phyloP scores from a whole-genome alignment of 345 rosid species.

The Cardamine resedifolia region DNA sequence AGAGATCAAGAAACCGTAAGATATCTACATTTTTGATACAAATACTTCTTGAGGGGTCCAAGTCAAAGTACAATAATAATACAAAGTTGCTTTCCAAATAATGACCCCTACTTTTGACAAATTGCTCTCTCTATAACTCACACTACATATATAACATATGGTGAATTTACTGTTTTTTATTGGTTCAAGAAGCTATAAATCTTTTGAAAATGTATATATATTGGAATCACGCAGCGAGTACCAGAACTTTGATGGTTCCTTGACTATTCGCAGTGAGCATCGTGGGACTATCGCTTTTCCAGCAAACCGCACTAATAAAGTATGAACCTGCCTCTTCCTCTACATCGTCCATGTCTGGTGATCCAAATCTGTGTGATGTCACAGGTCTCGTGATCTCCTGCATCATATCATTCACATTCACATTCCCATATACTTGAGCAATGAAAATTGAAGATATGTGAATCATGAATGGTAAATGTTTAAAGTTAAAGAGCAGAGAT shows the following conservation, averaged over 20 bases:
- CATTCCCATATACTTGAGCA: conserved; percentile 10
- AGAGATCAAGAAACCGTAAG: background rate
- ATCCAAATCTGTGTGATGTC: conserved; percentile 84
- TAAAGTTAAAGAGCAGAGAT: conserved; percentile 1
- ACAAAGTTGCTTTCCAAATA: conserved; percentile 20
- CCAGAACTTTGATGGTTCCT: conserved; percentile 93
- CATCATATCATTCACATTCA: background rate
- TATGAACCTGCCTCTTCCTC: conserved; percentile 87
- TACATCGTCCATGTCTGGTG: conserved; percentile 77
- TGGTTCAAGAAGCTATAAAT: conserved; percentile 6
- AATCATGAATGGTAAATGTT: background rate
- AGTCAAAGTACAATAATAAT: conserved; percentile 30
- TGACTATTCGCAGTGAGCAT: conserved; percentile 96
- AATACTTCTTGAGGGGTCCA: conserved; percentile 8
- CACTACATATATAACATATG: conserved; percentile 20
- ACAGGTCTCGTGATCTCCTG: conserved; percentile 89
- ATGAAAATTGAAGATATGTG: background rate
- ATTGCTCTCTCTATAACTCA: conserved; percentile 25
- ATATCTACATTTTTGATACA: conserved; percentile 30
- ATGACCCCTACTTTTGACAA: conserved; percentile 23
- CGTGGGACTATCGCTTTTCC: conserved; percentile 96
- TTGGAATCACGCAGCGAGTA: conserved; percentile 64
- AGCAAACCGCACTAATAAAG: conserved; percentile 95
- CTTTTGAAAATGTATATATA: background rate
- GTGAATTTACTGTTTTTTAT: conserved; percentile 19